Evolutionary conservation across 2,329 filamentous ascomycete genomes (phyloP), one percentile per base, ranked within the genome.

Genomic region (Stagonosporopsis rhizophila): DNA sequence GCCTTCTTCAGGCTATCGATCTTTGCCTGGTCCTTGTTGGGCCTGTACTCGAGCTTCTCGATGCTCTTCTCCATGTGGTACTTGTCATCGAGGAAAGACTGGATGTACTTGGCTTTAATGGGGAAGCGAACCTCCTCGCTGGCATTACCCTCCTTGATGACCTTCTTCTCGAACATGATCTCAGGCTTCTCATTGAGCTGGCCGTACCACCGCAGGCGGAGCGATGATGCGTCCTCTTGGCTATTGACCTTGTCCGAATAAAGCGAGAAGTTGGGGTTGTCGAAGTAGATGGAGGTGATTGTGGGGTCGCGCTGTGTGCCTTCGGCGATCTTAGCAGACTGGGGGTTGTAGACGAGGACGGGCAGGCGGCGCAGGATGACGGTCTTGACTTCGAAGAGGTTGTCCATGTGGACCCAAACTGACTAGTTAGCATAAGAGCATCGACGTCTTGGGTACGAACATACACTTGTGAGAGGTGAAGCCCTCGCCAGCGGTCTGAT

Each of bases 331-430:
- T 94, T 96, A 28, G 91, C 87, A 1, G 89, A 85, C 66, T 93
- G 89, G 41, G 95, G 89, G 73, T 95, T 97, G 78, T 97, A 99
- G 20, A 99, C 89, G 15, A 99, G 87, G 27, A 96, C 87, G 1
- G 95, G 95, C 20, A 99, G 84, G 55, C 91, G 91, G 60, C 95
- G 91, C 28, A 98, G 85, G 59, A 99, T 96, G 69, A 92, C 88
- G 5, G 95, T 98, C 83, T 98, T 97, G 74, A 98, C 92, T 79
- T 99, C 95, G 65, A 98, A 87, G 25, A 98, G 82, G 77, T 99
- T 98, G 70, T 99, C 95, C 28, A 87, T 85, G 75, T 99, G 95
- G 6, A 99, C 89, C 95, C 95, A 99, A 80, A 96, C 87, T 90
- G 44, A 52, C 7, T 52, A 20, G 32, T 53, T 52, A 56, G 53